Evolutionary conservation across 345 rosid genomes (phyloP), one percentile per base, ranked within the genome.

Genomic region (Leavenworthia alabamica): DNA sequence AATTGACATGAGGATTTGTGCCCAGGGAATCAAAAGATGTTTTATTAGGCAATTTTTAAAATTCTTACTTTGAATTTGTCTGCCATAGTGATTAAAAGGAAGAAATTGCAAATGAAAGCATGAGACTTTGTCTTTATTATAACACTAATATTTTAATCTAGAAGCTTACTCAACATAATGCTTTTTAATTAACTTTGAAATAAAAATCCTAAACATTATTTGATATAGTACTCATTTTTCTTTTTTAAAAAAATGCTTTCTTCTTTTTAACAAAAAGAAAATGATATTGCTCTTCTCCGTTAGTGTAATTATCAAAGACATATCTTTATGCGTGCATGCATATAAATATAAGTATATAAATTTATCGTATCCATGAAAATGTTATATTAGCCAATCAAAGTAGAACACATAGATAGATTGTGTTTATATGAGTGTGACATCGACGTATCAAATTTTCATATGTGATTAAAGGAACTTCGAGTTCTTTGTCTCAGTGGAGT

Each of bases 1-100:
- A 69, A 68, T 54, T 55, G 68, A 54, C 74, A 70, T 54, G 44
- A 70, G 22, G 74, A 62, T 46, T 63, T 63, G 64, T 70, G 70
- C 53, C 52, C 69, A 63, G 47, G 64, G 74, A 70, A 70, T 70
- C 75, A 70, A 70, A 70, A 70, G 40, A 46, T 63, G 75, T 62
- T 70, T 70, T 63, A 63, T 70, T 48, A 63, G 70, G 75, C 64
- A 63, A 43, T 63, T 56, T 70, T 40, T 8, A 0, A 56, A 56
- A 29, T 48, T 71, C 39, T 56, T 31, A 32, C 75, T 63, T 71
- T 71, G 75, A 63, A 71, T 63, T 63, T 63, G 75, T 71, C 70
- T 71, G 70, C 75, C 70, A 63, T 56, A 29, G 53, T 70, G 62
- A 28, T 36, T 44, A 69, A 60, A 60, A 69, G 73, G 31, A 13